Base-by-base conservation (phyloP, 176 grass and related monocot genomes). In the Tillandsia fasciculata region DNA sequence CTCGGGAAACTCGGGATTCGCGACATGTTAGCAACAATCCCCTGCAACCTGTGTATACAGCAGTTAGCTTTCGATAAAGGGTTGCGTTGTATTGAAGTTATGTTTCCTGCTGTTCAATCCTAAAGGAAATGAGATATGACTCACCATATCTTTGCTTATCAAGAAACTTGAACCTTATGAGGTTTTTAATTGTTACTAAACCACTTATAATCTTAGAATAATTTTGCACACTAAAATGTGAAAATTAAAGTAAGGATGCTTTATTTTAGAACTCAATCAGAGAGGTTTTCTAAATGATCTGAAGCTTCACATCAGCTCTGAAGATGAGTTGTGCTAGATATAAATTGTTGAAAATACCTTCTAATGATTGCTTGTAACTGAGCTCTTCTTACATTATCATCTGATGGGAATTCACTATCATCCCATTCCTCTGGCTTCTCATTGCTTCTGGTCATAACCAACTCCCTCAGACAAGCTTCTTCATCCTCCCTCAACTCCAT, bases 301-400 rank as follows among this genome's bases (percentile, higher is more conserved):
- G 33, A 42, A 42, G 33, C 33, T 42, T 42, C 33, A 42, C 5
- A 42, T 42, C 5, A 42, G 33, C 33, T 42, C 33, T 42, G 33
- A 42, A 42, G 33, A 42, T 4, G 7, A 42, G 5, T 7, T 42
- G 5, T 8, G 33, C 33, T 42, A 33, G 33, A 7, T 42, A 12
- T 17, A 57, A 17, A 11, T 49, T 68, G 27, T 48, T 9, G 15
- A 12, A 8, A 42, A 50, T 83, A 96, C 93, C 92, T 92, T 92
- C 93, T 92, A 64, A 92, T 87, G 33, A 92, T 79, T 0, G 83
- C 83, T 72, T 96, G 93, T 52, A 90, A 74, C 65, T 85, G 93
- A 51, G 88, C 93, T 85, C 81, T 89, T 83, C 81, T 91, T 53
- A 92, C 58, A 10, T 81, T 75, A n/a, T 92, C 81, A 11, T 63